Evolutionary conservation across 2,329 filamentous ascomycete species (phyloP).

Genomic region (Aaosphaeria arxii): DNA sequence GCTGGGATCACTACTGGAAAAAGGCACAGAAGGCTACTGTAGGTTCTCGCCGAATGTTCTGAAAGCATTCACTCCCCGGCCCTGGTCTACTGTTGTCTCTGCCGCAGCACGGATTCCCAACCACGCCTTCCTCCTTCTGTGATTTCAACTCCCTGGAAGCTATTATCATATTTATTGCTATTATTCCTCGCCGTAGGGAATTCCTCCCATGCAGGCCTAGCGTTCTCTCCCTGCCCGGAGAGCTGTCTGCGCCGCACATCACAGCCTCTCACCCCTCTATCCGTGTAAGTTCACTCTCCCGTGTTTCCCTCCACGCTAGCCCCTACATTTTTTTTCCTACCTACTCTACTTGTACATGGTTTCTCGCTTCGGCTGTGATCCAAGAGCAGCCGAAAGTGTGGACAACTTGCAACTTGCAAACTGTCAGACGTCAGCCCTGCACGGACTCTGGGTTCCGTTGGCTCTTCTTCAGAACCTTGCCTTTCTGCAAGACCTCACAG

Average conservation of each 20-base stretch:
- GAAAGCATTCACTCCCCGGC: slow-evolving; percentile 10
- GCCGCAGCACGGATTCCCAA: slow-evolving; percentile 25
- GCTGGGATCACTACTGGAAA: slow-evolving; percentile 16
- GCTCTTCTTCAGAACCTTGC: slow-evolving; percentile 30
- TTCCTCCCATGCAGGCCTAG: slow-evolving; percentile 18
- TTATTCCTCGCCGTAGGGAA: slow-evolving; percentile 22
- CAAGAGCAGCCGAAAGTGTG: slow-evolving; percentile 32
- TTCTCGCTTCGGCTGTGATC: slow-evolving; percentile 30
- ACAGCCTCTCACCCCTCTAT: slow-evolving; percentile 13
- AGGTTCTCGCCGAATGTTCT: slow-evolving; percentile 15
- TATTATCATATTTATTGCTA: slow-evolving; percentile 32
- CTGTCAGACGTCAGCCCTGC: slow-evolving; percentile 37
- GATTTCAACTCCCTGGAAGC: slow-evolving; percentile 11
- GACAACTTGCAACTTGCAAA: slow-evolving; percentile 4
- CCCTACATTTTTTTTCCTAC: slow-evolving; percentile 13
- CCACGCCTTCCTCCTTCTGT: slow-evolving; percentile 16
- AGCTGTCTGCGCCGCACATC: slow-evolving; percentile 27
- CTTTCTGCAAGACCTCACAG: slow-evolving; percentile 29
- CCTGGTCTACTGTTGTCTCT: slow-evolving; percentile 22
- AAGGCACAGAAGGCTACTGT: slow-evolving; percentile 13
- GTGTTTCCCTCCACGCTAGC: slow-evolving; percentile 7
- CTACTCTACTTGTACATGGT: slow-evolving; percentile 9
- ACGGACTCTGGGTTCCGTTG: slow-evolving; percentile 36
- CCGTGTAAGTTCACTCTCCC: slow-evolving; percentile 28
- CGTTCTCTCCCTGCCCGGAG: slow-evolving; percentile 18